Evolutionary conservation across 805 yeast species (phyloP).

Genomic region (Yamadazyma scolyti): DNA sequence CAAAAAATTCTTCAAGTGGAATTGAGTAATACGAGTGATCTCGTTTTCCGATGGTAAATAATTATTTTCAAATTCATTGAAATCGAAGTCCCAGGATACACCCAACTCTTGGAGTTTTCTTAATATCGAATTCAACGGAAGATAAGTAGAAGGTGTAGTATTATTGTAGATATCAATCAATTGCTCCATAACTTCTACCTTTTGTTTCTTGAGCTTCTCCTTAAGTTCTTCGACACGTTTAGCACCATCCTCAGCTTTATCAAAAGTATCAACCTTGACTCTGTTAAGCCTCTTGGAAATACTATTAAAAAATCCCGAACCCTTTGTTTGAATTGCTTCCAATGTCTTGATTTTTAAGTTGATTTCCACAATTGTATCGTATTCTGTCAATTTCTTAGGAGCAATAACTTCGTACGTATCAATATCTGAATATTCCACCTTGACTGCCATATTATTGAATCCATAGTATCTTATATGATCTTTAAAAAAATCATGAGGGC

Average conservation of each 20-base stretch:
- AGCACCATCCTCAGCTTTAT: slow-evolving; percentile 67
- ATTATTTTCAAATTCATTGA: slow-evolving; percentile 70
- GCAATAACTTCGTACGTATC: slow-evolving; percentile 75
- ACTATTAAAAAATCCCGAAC: slow-evolving; percentile 66
- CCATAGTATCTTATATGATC: slow-evolving; percentile 86
- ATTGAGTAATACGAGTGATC: slow-evolving; percentile 84
- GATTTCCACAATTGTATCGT: slow-evolving; percentile 71
- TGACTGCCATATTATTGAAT: slow-evolving; percentile 69
- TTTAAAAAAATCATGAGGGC: slow-evolving; percentile 77
- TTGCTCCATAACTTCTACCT: slow-evolving; percentile 36
- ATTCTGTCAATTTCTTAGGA: slow-evolving; percentile 67
- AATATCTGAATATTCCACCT: slow-evolving; percentile 72
- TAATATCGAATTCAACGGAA: slow-evolving; percentile 66
- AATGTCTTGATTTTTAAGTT: slow-evolving; percentile 63
- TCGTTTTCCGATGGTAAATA: slow-evolving; percentile 91
- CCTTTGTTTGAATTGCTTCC: slow-evolving; percentile 48
- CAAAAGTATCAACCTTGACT: slow-evolving; percentile 73
- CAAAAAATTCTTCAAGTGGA: slow-evolving; percentile 75
- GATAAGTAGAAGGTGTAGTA: slow-evolving; percentile 60
- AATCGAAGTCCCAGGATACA: slow-evolving; percentile 83
- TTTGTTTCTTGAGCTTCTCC: slow-evolving; percentile 49
- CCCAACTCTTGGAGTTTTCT: slow-evolving; percentile 76
- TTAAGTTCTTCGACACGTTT: slow-evolving; percentile 57
- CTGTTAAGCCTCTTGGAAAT: slow-evolving; percentile 64
- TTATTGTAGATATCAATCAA: slow-evolving; percentile 51